Evolutionary conservation across 768 basidiomycete genomes (phyloP).

Genomic region (Pleurotus ostreatus): DNA sequence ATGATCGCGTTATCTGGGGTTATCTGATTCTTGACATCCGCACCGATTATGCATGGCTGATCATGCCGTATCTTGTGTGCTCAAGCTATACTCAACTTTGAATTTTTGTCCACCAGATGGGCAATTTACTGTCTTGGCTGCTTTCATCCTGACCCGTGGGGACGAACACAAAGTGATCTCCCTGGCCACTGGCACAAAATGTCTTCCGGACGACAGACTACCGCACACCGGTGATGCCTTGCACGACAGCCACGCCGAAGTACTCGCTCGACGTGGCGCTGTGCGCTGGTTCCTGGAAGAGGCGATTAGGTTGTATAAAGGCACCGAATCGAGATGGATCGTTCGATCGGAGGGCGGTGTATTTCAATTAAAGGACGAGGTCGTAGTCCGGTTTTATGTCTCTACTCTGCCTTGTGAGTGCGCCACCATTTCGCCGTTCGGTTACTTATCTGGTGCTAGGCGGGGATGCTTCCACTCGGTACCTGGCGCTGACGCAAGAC

Average conservation of each 20-base stretch:
- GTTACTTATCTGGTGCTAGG: slow-evolving; percentile 39
- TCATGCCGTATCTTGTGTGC: background rate
- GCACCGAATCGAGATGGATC: slow-evolving; percentile 50
- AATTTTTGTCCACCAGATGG: slow-evolving; percentile 46
- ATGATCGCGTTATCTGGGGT: background rate
- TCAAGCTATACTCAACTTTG: slow-evolving; percentile 34
- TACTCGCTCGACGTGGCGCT: slow-evolving; percentile 79
- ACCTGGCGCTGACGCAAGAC: slow-evolving; percentile 73
- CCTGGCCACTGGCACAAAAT: slow-evolving; percentile 82
- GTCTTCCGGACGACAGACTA: slow-evolving; percentile 60
- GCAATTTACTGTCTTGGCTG: slow-evolving; percentile 65
- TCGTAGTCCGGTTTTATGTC: slow-evolving; percentile 67
- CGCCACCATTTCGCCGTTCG: slow-evolving; percentile 3
- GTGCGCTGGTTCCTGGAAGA: slow-evolving; percentile 81
- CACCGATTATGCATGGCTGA: slow-evolving; percentile 4
- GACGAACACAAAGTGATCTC: slow-evolving; percentile 52
- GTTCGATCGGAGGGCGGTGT: slow-evolving; percentile 25
- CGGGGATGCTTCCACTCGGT: slow-evolving; percentile 85
- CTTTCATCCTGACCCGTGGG: slow-evolving; percentile 37
- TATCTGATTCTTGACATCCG: background rate
- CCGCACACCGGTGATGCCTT: slow-evolving; percentile 71
- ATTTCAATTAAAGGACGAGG: slow-evolving; percentile 42
- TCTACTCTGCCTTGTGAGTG: slow-evolving; percentile 52
- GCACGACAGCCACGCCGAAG: slow-evolving; percentile 91
- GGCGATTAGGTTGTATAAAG: slow-evolving; percentile 32